Percentiles rank a stretch among this genome's conserved stretches.
Conservation (phyloP, 208 protist genomes). For the Leishmania tarentolae region DNA sequence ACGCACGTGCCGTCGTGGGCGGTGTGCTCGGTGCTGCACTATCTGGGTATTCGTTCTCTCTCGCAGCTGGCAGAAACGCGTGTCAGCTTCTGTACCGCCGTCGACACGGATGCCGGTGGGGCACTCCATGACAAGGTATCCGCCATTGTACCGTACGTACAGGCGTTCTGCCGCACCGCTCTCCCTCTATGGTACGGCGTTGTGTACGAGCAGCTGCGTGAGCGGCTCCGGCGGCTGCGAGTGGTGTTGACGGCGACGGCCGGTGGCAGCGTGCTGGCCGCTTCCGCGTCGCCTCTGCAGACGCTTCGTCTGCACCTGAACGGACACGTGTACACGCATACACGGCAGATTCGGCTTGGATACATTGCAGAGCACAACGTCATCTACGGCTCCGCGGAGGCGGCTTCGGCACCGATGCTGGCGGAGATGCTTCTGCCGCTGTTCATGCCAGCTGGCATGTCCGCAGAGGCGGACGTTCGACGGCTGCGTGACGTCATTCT, state of each 20-base stretch:
- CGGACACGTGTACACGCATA: conserved; percentile 35
- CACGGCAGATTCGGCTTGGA: conserved; percentile 35
- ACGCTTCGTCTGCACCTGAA: conserved; percentile 21
- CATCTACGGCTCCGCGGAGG: conserved; percentile 61
- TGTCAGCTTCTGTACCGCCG: conserved; percentile 33
- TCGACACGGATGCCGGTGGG: conserved; percentile 25
- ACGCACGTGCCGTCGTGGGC: conserved; percentile 44
- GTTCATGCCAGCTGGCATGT: conserved; percentile 35
- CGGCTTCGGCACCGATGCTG: conserved; percentile 42
- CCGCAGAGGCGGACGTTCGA: background rate
- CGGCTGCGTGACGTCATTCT: conserved; percentile 13
- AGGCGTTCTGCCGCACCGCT: conserved; percentile 33
- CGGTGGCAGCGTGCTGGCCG: conserved; percentile 20
- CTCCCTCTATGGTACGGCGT: conserved; percentile 48
- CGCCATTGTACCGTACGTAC: conserved; percentile 46
- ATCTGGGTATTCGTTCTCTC: conserved; percentile 45
- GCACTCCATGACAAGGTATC: conserved; percentile 50
- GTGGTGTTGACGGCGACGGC: conserved; percentile 38
- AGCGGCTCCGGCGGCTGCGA: conserved; percentile 39
- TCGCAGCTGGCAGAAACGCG: conserved; percentile 42
- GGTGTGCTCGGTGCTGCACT: conserved; percentile 46
- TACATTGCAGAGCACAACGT: conserved; percentile 78
- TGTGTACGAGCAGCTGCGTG: conserved; percentile 15
- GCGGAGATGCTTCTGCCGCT: conserved; percentile 47
- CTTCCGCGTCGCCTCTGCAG: conserved; percentile 9